Conservation (phyloP, 2,329 filamentous ascomycete genomes). For the Ascochyta clinopodiicola region DNA sequence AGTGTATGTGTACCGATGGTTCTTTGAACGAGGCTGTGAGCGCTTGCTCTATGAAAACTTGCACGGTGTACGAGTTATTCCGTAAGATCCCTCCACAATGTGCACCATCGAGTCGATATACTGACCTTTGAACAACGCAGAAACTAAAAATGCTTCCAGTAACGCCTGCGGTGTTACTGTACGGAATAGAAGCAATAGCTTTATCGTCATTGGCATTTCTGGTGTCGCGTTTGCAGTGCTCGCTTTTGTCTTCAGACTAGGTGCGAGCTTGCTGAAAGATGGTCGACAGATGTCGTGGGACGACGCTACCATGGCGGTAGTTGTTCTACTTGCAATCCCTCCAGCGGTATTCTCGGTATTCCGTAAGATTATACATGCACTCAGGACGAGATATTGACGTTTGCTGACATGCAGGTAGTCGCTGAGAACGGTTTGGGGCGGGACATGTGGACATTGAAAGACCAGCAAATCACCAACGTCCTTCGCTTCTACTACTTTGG, state of each 20-base stretch:
- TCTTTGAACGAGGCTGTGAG: conserved; percentile 42
- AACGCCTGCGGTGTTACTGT: conserved; percentile 47
- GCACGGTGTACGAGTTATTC: conserved; percentile 48
- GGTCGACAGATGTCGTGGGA: conserved; percentile 48
- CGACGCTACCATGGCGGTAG: conserved; percentile 45
- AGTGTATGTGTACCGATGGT: conserved; percentile 50
- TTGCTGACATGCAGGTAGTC: conserved; percentile 32
- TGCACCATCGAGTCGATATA: background rate
- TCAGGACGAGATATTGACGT: too few species aligned
- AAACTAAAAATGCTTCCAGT: conserved; percentile 49
- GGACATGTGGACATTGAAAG: conserved; percentile 60
- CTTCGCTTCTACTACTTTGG: conserved; percentile 33
- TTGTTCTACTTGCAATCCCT: conserved; percentile 45
- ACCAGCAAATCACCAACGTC: conserved; percentile 53
- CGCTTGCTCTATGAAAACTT: conserved; percentile 44
- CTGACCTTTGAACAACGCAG: conserved; percentile 11
- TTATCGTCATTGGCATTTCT: conserved; percentile 38
- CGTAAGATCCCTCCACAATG: conserved; percentile 9
- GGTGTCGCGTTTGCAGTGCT: conserved; percentile 42
- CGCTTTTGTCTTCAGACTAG: conserved; percentile 43
- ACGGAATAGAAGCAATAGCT: conserved; percentile 39
- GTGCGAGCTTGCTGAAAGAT: conserved; percentile 42
- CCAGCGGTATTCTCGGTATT: conserved; percentile 26
- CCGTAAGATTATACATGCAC: conserved; percentile 9
- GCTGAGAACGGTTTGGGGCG: conserved; percentile 52